Percentiles rank a stretch among this genome's conserved stretches.
These are phyloP conservation scores for Coemansia umbellata DNA, from an alignment of 192 early-diverging fungal species.

Conservation along the genomic window DNA sequence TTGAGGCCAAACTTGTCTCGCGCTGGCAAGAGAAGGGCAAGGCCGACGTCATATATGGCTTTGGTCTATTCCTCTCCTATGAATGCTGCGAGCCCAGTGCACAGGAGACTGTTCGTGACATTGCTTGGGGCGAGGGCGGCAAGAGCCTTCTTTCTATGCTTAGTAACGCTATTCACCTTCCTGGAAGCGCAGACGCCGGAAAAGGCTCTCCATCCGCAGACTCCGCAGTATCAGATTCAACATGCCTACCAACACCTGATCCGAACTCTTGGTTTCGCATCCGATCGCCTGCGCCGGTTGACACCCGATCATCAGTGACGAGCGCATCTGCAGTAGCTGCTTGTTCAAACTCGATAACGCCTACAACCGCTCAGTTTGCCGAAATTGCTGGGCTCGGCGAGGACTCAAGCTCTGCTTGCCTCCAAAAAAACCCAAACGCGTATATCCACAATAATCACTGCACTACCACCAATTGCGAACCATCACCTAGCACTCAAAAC, in stretches of 20 bases:
- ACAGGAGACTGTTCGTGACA: constrained; percentile 47
- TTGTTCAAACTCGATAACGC: constrained; percentile 35
- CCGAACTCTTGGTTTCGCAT: constrained; percentile 48
- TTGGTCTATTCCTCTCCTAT: constrained; percentile 48
- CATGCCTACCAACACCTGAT: constrained; percentile 46
- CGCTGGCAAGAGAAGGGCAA: constrained; percentile 50
- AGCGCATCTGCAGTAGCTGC: constrained; percentile 7
- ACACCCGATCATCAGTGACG: neutral
- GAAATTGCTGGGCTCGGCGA: constrained; percentile 13
- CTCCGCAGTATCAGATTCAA: constrained; percentile 41
- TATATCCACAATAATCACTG: neutral
- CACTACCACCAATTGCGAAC: neutral
- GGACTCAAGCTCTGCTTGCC: neutral
- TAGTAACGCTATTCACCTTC: constrained; percentile 39
- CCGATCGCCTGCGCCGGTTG: constrained; percentile 22
- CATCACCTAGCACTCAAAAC: constrained; percentile 7
- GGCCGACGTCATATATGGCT: constrained; percentile 45
- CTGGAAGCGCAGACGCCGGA: constrained; percentile 6
- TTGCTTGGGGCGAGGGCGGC: constrained; percentile 53
- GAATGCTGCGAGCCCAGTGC: constrained; percentile 47
- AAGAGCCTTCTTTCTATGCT: constrained; percentile 39
- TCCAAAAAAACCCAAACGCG: neutral
- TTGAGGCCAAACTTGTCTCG: constrained; percentile 53
- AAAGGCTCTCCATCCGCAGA: constrained; percentile 49
- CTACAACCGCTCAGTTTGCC: constrained; percentile 25